Conservation (phyloP, 2,329 filamentous ascomycete species). For the Pseudomassariella vexata region DNA sequence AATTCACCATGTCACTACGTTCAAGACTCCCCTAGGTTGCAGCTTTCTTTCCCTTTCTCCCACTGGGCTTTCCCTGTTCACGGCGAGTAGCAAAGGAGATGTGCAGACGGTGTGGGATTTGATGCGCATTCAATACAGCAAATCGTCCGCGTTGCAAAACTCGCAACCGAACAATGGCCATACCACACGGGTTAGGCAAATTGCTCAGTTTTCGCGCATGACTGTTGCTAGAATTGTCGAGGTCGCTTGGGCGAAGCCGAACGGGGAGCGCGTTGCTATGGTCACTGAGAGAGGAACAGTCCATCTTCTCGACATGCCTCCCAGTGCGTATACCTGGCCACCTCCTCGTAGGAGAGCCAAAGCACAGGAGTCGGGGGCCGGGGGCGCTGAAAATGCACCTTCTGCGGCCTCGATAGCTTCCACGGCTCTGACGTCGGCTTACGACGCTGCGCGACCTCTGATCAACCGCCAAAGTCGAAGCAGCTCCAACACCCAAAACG, state of each 20-base stretch:
- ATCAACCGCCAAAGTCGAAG: conserved; percentile 50
- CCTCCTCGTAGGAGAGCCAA: conserved; percentile 54
- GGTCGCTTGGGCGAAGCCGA: conserved; percentile 78
- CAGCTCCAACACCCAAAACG: conserved; percentile 35
- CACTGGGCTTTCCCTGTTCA: conserved; percentile 67
- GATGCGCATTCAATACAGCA: conserved; percentile 58
- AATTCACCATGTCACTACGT: conserved; percentile 63
- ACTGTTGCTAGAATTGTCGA: conserved; percentile 89
- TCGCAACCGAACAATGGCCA: conserved; percentile 38
- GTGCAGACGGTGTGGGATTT: conserved; percentile 78
- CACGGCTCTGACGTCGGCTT: conserved; percentile 63
- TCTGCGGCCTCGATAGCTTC: conserved; percentile 65
- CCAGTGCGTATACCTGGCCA: conserved; percentile 81
- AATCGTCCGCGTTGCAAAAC: conserved; percentile 53
- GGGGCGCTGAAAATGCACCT: conserved; percentile 40
- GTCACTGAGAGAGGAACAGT: conserved; percentile 94
- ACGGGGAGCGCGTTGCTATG: conserved; percentile 78
- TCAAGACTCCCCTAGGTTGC: conserved; percentile 66
- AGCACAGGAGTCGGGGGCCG: conserved; percentile 36
- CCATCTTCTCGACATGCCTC: conserved; percentile 83
- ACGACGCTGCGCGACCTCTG: conserved; percentile 60
- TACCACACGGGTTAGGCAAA: conserved; percentile 66
- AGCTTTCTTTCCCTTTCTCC: conserved; percentile 78
- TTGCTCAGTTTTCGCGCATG: conserved; percentile 85
- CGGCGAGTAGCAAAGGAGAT: conserved; percentile 78